Evolutionary conservation across 345 rosid species (phyloP).

Genomic region (Hirschfeldia incana): DNA sequence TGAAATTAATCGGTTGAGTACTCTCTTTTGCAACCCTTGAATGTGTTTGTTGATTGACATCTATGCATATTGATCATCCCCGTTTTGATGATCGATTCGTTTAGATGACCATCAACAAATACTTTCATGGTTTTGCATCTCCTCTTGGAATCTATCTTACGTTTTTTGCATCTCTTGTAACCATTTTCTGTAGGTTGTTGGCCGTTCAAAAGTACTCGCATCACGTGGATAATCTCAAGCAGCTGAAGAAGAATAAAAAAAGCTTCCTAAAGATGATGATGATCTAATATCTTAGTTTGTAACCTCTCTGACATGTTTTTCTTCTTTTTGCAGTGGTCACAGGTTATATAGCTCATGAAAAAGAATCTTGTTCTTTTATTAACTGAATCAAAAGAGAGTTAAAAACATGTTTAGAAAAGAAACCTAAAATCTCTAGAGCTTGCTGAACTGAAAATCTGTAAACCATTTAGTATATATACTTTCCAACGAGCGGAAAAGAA

Average conservation of each 20-base stretch:
- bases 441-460: background rate
- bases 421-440: background rate
- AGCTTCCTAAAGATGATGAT: slow-evolving; percentile 1
- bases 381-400: background rate
- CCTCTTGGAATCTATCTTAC: background rate
- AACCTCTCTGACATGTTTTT: slow-evolving; percentile 18
- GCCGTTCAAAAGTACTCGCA: slow-evolving; percentile 4
- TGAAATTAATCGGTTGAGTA: background rate
- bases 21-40: slow-evolving; percentile 33
- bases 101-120: slow-evolving; percentile 47
- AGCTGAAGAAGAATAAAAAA: background rate
- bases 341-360: slow-evolving; percentile 5
- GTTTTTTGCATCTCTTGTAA: background rate
- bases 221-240: background rate
- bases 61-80: slow-evolving; percentile 31
- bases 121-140: slow-evolving; percentile 34
- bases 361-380: background rate
- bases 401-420: background rate
- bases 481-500: too few relatives aligned
- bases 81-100: slow-evolving; percentile 14
- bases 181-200: background rate
- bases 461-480: background rate
- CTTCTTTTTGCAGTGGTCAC: slow-evolving; percentile 16
- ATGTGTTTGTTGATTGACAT: slow-evolving; percentile 41
- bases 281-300: slow-evolving; percentile 7